Evolutionary conservation across 192 early-diverging fungal species (phyloP), one percentile per base, ranked within the genome.

Genomic region (Podochytrium sp.): DNA sequence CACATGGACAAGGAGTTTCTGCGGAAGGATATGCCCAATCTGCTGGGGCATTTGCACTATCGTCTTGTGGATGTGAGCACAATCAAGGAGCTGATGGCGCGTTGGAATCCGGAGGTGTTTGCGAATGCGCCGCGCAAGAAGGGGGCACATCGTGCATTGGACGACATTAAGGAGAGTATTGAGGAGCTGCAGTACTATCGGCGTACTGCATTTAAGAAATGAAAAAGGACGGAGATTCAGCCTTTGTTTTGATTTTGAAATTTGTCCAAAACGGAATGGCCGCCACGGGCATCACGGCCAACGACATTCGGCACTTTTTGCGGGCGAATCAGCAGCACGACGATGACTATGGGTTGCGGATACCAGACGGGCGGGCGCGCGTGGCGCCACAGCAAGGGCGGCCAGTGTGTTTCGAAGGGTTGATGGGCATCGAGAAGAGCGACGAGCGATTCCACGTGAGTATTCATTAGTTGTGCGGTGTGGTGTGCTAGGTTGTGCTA

Each of bases 101-200:
- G 69, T 41, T 99, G 96, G 96, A 89, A 87, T 65, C 83, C 82
- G 4, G 64, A 78, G 0, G 80, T 86, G 16, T 79, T 89, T 42
- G 52, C 56, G 0, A 73, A 71, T 1, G 83, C 78, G 4, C 93
- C 94, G 6, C 14, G 30, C 14, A 96, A 98, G 73, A 76, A 80
- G 51, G 69, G 34, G 33, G 52, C 78, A 0, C 94, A 95, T 78
- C 78, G 78, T 41, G 95, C 96, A 0, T 69, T 97, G 67, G 96
- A 95, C 63, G 96, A 98, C 74, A 98, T 98, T 69, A 76, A 88
- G 3, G 96, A 97, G 73, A 93, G 91, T 53, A 97, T 98, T 49
- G 88, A 87, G 10, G 95, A 98, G 79, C 83, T 98, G 25, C 82
- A 87, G 59, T 92, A 90, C 68, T 97, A 95, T 73, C 82, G 85